Evolutionary conservation across 306 rosid species (phyloP).

Genomic region (Pyrus bretschneideri): DNA sequence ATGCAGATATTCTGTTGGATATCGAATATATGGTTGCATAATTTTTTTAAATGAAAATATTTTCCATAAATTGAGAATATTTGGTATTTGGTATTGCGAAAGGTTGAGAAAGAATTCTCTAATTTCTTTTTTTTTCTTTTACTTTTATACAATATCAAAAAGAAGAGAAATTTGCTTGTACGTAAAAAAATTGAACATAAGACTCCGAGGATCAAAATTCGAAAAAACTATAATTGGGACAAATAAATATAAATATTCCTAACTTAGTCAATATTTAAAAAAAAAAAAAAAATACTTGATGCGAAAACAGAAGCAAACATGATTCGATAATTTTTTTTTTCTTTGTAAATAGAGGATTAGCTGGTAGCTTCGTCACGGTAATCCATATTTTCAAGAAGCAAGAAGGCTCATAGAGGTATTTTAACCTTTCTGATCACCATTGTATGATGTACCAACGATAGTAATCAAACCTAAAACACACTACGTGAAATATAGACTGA

Average conservation of each 20-base stretch:
- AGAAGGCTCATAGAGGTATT: rapidly evolving
- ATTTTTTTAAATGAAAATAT: neutral
- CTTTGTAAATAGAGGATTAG: too few species aligned
- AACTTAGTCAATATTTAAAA: neutral
- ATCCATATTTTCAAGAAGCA: rapidly evolving
- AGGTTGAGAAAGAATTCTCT: neutral
- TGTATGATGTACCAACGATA: rapidly evolving
- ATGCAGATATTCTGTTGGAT: neutral
- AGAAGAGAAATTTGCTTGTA: neutral
- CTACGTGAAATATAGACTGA: rapidly evolving
- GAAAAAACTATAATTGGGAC: neutral
- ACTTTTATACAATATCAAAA: neutral
- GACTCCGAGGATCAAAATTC: too few species aligned
- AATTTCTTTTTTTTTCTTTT: neutral
- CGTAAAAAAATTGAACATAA: neutral
- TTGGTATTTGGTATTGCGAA: neutral
- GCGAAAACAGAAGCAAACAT: neutral
- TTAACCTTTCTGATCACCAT: rapidly evolving
- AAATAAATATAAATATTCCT: neutral
- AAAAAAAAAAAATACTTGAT: neutral
- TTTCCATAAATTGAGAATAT: neutral
- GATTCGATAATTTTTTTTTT: neutral
- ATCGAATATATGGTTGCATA: neutral
- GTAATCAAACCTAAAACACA: too few species aligned
- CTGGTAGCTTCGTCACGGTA: rapidly evolving